A percentile compares a stretch with the other conserved stretches of the same genome.
Conservation (phyloP, 352 stramenopile species). For the Phytopythium sindhum region DNA sequence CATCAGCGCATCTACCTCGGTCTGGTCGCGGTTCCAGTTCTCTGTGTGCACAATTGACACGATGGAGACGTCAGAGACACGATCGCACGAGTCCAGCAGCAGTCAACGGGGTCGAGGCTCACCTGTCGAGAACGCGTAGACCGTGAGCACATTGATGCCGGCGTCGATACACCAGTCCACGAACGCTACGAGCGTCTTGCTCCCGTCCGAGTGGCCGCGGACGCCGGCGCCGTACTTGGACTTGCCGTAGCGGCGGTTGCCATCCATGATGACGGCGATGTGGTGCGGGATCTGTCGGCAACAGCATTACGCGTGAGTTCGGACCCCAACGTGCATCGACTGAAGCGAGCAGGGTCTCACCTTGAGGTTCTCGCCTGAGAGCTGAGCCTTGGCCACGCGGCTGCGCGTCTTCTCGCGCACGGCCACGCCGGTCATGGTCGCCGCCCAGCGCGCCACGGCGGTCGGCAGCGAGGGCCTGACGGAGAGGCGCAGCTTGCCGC, state of each 20-base stretch:
- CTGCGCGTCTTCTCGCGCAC: constrained; percentile 8
- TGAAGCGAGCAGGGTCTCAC: background rate
- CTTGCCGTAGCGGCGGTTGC: constrained; percentile 94
- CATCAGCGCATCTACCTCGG: constrained; percentile 92
- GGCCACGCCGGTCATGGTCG: constrained; percentile 11
- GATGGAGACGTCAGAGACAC: background rate
- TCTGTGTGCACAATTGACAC: constrained; percentile 34
- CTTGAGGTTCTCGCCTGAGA: constrained; percentile 20
- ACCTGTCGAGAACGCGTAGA: constrained; percentile 95
- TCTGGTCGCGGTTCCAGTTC: constrained; percentile 92
- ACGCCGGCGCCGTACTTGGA: constrained; percentile 68
- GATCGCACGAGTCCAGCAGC: background rate
- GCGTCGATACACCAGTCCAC: constrained; percentile 95
- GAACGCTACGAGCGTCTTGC: constrained; percentile 94
- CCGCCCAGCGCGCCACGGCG: constrained; percentile 14
- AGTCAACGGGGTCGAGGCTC: constrained; percentile 10
- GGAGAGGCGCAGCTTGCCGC: constrained; percentile 33
- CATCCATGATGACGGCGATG: constrained; percentile 96
- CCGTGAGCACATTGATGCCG: constrained; percentile 88
- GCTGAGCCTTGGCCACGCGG: constrained; percentile 5
- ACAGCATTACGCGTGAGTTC: background rate
- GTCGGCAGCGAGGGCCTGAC: constrained; percentile 11
- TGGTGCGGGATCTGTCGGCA: constrained; percentile 66
- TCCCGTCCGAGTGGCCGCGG: constrained; percentile 93
- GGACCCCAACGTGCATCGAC: background rate